Evolutionary conservation across 306 rosid species (phyloP).

Genomic region (Lathyrus oleraceus): DNA sequence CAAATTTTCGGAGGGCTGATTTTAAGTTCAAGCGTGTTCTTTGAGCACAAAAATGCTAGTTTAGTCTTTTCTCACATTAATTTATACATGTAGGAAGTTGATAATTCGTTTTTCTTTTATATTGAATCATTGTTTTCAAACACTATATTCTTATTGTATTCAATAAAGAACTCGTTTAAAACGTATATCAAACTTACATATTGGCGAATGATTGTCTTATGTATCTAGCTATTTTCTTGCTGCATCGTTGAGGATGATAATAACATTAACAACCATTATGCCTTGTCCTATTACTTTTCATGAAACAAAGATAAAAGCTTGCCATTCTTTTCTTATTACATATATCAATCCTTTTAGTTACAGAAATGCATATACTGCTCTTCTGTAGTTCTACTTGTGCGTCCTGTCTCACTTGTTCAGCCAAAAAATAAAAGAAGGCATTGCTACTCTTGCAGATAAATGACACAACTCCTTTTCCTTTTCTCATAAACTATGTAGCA

Average conservation of each 20-base stretch:
- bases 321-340: constrained; percentile 4
- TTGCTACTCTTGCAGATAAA: constrained; percentile 25
- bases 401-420: constrained; percentile 9
- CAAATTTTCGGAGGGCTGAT: background rate
- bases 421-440: background rate
- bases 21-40: background rate
- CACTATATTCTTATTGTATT: constrained; percentile 7
- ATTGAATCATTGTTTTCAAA: background rate
- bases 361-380: constrained; percentile 1
- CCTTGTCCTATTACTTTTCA: background rate
- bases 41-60: background rate
- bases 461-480: constrained; percentile 16
- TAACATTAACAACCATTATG: background rate
- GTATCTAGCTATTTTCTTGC: background rate
- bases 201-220: constrained; percentile 11
- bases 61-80: background rate
- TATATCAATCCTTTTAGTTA: background rate
- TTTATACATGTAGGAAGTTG: constrained; percentile 9
- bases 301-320: constrained; percentile 14
- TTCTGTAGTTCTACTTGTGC: constrained; percentile 11
- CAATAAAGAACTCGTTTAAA: background rate
- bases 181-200: background rate
- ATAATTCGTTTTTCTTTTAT: constrained; percentile 15
- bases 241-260: constrained; percentile 10
- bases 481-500: no score